Base-by-base conservation (phyloP, 805 yeast species). In the Kregervanrija pseudodelftensis region DNA sequence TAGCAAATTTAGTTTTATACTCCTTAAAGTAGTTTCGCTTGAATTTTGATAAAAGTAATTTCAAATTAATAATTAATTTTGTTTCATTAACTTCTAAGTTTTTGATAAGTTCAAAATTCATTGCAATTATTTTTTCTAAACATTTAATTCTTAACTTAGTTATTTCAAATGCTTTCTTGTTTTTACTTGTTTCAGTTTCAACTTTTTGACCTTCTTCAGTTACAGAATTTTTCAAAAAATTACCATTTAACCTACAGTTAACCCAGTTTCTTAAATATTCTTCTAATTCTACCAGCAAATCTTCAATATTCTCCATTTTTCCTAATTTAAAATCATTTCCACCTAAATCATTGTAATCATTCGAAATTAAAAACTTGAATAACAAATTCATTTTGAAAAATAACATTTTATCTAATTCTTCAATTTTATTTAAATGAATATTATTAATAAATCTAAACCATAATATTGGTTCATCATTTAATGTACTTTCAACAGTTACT, bases 111-210 rank as follows among this genome's bases (percentile, higher is more conserved):
- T 43, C 33, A 22, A 46, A 33, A 30, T 51, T 50, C 39, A 48
- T 42, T 35, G 54, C 39, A 9, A 57, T 39, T 10, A 57, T 32
- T 42, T 50, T 45, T 36, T 55, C 56, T n/a, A 58, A 37, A 17
- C 55, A 37, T 22, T 51, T 40, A 28, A 58, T 32, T 11, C 61
- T 53, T 10, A 37, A 37, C 17, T 50, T 46, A 1, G 45, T 34
- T 9, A 33, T 41, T 11, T 44, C 44, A 32, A 48, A 51, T n/a
- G 49, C 45, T 28, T 30, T 15, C 34, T 35, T 41, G 33, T 47
- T 44, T 15, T 12, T 33, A 13, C 33, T 33, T 30, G 33, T 40
- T 14, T 15, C 13, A 16, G 11, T 28, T 17, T 35, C 14, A 7
- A 33, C 43, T 11, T 41, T 12, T 11, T 33, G 28, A 10, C 36